These are phyloP conservation scores for Leishmania martiniquensis DNA, from an alignment of 208 protist species.

Conservation along the genomic window DNA sequence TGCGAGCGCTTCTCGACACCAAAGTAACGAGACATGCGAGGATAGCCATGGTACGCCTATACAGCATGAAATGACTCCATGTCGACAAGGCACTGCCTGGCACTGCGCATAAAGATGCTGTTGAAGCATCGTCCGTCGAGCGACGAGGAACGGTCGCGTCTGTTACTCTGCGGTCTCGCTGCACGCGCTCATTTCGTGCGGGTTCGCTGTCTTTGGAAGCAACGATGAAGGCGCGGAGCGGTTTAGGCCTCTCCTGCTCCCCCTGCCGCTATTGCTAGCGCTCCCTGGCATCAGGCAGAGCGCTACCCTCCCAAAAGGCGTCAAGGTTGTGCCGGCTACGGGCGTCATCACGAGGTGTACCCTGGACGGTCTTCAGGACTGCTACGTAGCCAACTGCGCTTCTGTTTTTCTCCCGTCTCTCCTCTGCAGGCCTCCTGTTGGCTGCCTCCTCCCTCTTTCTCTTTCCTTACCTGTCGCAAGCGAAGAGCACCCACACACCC, in stretches of 20 bases:
- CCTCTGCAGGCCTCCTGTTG: neutral
- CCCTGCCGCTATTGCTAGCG: neutral
- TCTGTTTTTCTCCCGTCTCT: neutral
- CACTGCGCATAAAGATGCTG: neutral
- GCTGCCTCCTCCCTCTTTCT: neutral
- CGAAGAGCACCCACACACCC: neutral
- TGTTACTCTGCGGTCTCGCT: no score
- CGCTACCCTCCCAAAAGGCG: neutral
- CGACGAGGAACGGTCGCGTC: neutral
- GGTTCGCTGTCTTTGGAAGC: neutral
- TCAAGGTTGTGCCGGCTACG: neutral
- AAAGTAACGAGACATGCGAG: no score
- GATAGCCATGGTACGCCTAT: neutral
- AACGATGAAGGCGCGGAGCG: neutral
- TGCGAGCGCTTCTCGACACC: neutral
- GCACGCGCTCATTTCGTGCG: neutral
- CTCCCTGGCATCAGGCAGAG: neutral
- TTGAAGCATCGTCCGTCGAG: neutral
- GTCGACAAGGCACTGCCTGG: neutral
- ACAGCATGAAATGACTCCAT: neutral
- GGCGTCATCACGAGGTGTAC: neutral
- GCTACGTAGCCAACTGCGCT: neutral
- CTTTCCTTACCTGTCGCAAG: neutral
- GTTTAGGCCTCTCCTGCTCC: neutral
- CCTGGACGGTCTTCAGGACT: neutral